Percentiles rank a stretch among this genome's conserved stretches.
phyloP scores from a whole-genome alignment of 176 grass and related monocot species.

The Pharus latifolius region DNA sequence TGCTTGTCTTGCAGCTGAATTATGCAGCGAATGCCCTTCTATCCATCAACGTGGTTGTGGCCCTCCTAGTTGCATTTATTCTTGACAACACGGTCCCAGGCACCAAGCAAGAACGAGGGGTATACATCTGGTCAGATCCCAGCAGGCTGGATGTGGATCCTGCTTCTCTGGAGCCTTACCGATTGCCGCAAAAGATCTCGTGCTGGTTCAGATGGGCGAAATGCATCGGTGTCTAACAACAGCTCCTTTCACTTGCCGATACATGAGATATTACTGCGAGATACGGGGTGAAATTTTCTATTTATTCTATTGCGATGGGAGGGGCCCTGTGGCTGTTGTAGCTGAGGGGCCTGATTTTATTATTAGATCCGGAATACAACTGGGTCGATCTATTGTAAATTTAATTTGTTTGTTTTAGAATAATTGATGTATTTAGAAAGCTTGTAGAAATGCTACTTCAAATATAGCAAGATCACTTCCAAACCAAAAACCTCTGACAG shows the following conservation, averaged over 20 bases:
- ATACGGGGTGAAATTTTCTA: not conserved
- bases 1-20: slow-evolving; percentile 48
- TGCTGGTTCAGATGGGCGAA: slow-evolving; percentile 80
- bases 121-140: slow-evolving; percentile 93
- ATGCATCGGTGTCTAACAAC: slow-evolving; percentile 46
- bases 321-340: not conserved
- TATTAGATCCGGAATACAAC: not conserved
- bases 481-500: too few relatives aligned
- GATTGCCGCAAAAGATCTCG: slow-evolving; percentile 60
- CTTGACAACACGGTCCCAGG: slow-evolving; percentile 91
- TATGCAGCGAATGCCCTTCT: slow-evolving; percentile 78
- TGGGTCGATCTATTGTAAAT: slow-evolving; percentile 6
- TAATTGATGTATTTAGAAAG: not conserved
- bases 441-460: not conserved
- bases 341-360: not conserved
- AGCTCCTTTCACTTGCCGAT: not conserved
- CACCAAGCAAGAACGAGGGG: slow-evolving; percentile 79
- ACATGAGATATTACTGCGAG: not conserved
- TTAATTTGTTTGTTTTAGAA: not conserved
- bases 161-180: slow-evolving; percentile 60
- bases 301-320: slow-evolving; percentile 19
- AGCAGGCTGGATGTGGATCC: slow-evolving; percentile 57
- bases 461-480: not conserved
- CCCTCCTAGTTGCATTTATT: slow-evolving; percentile 71
- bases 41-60: slow-evolving; percentile 86